These are phyloP conservation scores for Annulohypoxylon moriforme DNA, from an alignment of 495 filamentous ascomycete species.

Conservation along the genomic window DNA sequence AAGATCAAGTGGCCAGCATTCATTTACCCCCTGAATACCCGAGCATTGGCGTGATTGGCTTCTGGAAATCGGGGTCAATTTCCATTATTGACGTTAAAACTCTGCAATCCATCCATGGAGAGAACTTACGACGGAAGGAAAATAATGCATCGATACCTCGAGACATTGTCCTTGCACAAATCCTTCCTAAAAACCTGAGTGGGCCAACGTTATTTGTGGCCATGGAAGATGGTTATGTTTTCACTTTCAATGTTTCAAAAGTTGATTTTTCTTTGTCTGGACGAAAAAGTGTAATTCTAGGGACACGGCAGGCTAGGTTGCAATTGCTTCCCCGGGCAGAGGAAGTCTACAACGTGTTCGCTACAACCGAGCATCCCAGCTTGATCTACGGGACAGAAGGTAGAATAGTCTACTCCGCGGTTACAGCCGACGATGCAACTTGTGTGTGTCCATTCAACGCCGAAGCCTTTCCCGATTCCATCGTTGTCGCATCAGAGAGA, in stretches of 20 bases:
- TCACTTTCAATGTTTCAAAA: conserved; percentile 81
- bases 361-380: conserved; percentile 92
- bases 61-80: conserved; percentile 81
- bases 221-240: conserved; percentile 94
- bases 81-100: conserved; percentile 73
- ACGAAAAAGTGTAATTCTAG: conserved; percentile 85
- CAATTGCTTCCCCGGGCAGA: conserved; percentile 74
- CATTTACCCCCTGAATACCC: conserved; percentile 61
- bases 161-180: conserved; percentile 79
- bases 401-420: conserved; percentile 89
- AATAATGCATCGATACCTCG: conserved; percentile 81
- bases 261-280: conserved; percentile 68
- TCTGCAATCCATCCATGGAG: conserved; percentile 64
- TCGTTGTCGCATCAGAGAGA: conserved; percentile 79
- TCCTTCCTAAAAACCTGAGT: conserved; percentile 64
- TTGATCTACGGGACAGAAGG: conserved; percentile 91
- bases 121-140: conserved; percentile 63
- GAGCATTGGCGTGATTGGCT: conserved; percentile 77
- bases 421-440: conserved; percentile 89
- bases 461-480: conserved; percentile 80
- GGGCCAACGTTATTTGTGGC: conserved; percentile 85
- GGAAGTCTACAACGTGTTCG: conserved; percentile 83
- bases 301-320: conserved; percentile 84
- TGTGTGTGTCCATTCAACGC: conserved; percentile 84
- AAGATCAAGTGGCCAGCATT: conserved; percentile 85